These are phyloP conservation scores for Pyrrhoderma lamaoense DNA, from an alignment of 1,284 basidiomycete genomes.

Conservation along the genomic window DNA sequence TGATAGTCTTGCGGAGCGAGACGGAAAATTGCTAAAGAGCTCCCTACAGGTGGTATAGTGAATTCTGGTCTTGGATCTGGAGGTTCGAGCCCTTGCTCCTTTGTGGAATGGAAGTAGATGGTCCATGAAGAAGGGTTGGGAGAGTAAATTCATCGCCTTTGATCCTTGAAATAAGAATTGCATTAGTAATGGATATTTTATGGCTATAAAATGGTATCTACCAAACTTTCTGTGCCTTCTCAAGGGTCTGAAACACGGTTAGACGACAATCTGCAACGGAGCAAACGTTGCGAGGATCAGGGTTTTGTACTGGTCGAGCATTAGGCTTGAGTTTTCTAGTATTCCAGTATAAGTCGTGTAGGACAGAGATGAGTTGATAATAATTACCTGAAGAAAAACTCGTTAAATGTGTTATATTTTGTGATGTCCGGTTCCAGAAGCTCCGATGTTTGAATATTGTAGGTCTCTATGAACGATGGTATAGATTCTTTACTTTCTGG, in stretches of 20 bases:
- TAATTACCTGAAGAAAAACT: slow-evolving; percentile 62
- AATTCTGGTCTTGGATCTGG: slow-evolving; percentile 6
- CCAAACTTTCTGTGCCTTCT: slow-evolving; percentile 64
- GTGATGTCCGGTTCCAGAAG: slow-evolving; percentile 56
- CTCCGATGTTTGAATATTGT: slow-evolving; percentile 56
- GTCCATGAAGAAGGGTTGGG: slow-evolving; percentile 44
- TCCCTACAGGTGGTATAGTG: slow-evolving; percentile 33
- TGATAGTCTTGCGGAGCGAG: slow-evolving; percentile 82
- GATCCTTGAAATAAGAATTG: slow-evolving; percentile 39
- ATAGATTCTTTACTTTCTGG: slow-evolving; percentile 55
- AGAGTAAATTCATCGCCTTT: slow-evolving; percentile 73
- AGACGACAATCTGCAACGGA: slow-evolving; percentile 72
- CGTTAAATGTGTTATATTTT: slow-evolving; percentile 70
- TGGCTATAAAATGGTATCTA: slow-evolving; percentile 23
- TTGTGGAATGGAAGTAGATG: slow-evolving; percentile 3
- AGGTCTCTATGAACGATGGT: slow-evolving; percentile 67
- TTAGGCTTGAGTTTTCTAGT: slow-evolving; percentile 51
- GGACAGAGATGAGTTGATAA: not conserved
- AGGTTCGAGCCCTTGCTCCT: not conserved
- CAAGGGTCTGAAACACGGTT: slow-evolving; percentile 56
- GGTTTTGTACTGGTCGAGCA: slow-evolving; percentile 60
- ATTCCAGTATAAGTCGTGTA: not conserved
- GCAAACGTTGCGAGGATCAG: slow-evolving; percentile 48
- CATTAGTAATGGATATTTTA: not conserved
- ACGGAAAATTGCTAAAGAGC: slow-evolving; percentile 61